These are phyloP conservation scores for Podaxis mareebaensis DNA, from an alignment of 768 basidiomycete species.

Conservation along the genomic window DNA sequence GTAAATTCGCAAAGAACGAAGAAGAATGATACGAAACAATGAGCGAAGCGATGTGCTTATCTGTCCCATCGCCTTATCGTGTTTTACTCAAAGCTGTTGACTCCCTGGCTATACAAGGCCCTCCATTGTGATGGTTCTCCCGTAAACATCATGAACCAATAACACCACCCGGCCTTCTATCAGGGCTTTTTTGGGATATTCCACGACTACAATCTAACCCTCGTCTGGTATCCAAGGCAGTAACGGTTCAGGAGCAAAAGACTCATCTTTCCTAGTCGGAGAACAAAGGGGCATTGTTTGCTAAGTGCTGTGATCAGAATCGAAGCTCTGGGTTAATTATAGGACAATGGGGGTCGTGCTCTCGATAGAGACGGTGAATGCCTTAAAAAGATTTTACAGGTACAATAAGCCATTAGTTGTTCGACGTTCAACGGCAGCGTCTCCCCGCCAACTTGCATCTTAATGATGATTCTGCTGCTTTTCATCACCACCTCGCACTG, in stretches of 20 bases:
- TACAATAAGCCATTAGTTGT: not conserved
- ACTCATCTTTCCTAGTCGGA: slow-evolving; percentile 5
- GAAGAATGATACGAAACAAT: not conserved
- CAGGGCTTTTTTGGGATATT: not conserved
- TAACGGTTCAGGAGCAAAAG: slow-evolving; percentile 4
- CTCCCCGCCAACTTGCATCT: not conserved
- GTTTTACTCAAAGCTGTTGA: not conserved
- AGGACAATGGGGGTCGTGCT: not conserved
- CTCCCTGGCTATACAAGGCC: not conserved
- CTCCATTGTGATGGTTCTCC: not conserved
- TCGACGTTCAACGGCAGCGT: not conserved
- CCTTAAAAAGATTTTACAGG: not conserved
- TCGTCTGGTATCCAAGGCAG: slow-evolving; percentile 6
- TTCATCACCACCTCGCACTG: not conserved
- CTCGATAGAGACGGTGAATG: not conserved
- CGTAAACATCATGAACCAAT: not conserved
- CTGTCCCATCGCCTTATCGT: not conserved
- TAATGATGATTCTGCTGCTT: not conserved
- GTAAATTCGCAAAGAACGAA: not conserved
- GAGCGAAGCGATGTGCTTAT: not conserved
- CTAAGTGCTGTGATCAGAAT: not conserved
- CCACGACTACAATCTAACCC: not conserved
- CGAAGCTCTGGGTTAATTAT: slow-evolving; percentile 12
- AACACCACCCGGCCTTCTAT: not conserved
- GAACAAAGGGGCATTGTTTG: not conserved